phyloP scores from a whole-genome alignment of 2,329 filamentous ascomycete genomes.

The Fusarium protoensiforme region DNA sequence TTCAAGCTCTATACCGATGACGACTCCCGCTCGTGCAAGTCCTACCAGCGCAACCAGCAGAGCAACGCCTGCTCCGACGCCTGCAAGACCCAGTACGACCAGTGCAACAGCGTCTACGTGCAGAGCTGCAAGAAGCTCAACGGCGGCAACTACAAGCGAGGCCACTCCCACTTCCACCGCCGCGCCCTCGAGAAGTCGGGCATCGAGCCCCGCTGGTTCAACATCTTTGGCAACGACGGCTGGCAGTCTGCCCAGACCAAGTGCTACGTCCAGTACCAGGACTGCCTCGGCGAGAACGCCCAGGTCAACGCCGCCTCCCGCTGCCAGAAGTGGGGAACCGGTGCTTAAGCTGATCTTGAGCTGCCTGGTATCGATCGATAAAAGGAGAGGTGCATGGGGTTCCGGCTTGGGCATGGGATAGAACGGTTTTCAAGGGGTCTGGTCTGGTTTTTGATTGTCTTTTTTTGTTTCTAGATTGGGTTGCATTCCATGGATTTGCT shows the following conservation, averaged over 20 bases:
- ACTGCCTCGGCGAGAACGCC: conserved; percentile 59
- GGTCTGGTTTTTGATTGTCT: conserved; percentile 5
- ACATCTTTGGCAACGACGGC: conserved; percentile 45
- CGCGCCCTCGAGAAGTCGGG: conserved; percentile 41
- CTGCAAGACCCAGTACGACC: conserved; percentile 63
- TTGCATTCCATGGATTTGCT: conserved; percentile 15
- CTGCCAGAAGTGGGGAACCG: conserved; percentile 52
- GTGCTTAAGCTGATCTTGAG: conserved; percentile 27
- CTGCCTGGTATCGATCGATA: neutral
- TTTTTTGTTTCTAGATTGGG: neutral
- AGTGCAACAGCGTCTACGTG: conserved; percentile 61
- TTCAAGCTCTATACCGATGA: conserved; percentile 65
- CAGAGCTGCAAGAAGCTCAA: conserved; percentile 56
- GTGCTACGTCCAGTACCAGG: conserved; percentile 61
- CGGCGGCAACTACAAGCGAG: conserved; percentile 35
- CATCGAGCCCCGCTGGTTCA: conserved; percentile 41
- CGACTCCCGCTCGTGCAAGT: conserved; percentile 56
- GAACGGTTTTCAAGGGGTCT: neutral
- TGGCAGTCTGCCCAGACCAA: conserved; percentile 50
- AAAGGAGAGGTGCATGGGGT: conserved; percentile 2
- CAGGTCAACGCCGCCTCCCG: conserved; percentile 50
- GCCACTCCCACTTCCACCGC: conserved; percentile 37
- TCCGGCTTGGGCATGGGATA: neutral
- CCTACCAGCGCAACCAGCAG: conserved; percentile 53
- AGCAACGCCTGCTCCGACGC: conserved; percentile 61